Base-by-base conservation (phyloP, 345 rosid genomes). In the Salix koriyanagi region DNA sequence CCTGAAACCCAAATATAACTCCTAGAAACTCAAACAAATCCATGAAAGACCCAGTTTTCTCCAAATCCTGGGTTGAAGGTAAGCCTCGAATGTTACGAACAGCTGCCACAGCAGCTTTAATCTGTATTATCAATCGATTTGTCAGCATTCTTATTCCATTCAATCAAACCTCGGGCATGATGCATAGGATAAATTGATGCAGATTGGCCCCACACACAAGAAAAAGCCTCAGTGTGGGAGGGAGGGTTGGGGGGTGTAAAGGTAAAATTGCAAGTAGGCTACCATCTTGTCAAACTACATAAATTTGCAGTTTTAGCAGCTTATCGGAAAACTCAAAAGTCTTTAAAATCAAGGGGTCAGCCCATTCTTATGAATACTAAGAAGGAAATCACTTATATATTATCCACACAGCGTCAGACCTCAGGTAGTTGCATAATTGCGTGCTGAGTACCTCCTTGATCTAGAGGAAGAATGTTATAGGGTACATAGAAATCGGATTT, bases 401-500 rank as follows among this genome's bases (percentile, higher is more conserved):
- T 42, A 69, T 72, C 42, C 58, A 26, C 73, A 78, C 69, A 73
- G 76, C 67, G 70, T 66, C 86, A 80, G 84, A 94, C 98, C 97
- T 94, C 98, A 68, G 92, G 87, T 30, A 90, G 77, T 82, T 89
- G 88, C 97, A 90, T 90, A 82, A 93, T 91, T 77, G 94, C 87
- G 36, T 90, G 97, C 88, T 84, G 94, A 85, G 85, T 85, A 36
- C 91, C 92, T 88, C 97, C 97, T 71, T 87, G 86, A 78, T 83
- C 92, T 37, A 93, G 96, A 72, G 97, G 97, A 80, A 95, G 97
- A 84, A 95, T 92, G 88, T 95, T 95, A 84, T 89, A 94, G 1
- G 95, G 91, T 56, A 93, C 90, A 76, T 87, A 89, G 79, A 89
- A 79, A 67, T 84, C 90, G 36, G 93, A 78, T 81, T 83, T 88